Evolutionary conservation across 2,329 filamentous ascomycete species (phyloP), one percentile per base, ranked within the genome.

Genomic region (Didymella glomerata): DNA sequence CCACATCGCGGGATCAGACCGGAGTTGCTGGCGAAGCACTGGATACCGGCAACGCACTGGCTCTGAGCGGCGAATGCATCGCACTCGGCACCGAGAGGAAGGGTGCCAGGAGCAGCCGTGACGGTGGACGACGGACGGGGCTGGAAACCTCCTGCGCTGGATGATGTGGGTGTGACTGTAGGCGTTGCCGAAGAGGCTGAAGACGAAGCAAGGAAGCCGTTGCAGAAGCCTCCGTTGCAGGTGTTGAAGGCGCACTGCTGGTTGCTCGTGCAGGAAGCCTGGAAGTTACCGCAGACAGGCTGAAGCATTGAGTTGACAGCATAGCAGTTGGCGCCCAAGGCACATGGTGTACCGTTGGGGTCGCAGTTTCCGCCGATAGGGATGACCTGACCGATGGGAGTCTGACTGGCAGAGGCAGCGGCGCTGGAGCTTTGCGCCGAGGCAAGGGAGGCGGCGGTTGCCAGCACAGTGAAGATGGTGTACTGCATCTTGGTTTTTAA

Each of bases 221-320:
- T 69, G 55, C 67, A 69, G 32, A 67, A 44, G 11, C 65, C 65
- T 34, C 55, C 14, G 22, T 68, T 64, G 49, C 67, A 68, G 0
- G 51, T 64, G 56, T 69, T 69, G 57, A 61, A 69, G 7, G 65
- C 64, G 48, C 65, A 66, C 46, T 68, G 64, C 38, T 63, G 27
- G 53, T 68, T 50, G 41, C 47, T 64, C 1, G 54, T 65, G 57
- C 67, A 68, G 10, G 54, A 11, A 13, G 67, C 55, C n/a, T 69
- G 62, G 51, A 67, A 68, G 30, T 68, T 68, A 24, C 64, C 65
- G 57, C 65, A 69, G 4, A 54, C 24, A 10, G 62, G 22, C 20
- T 58, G 52, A 11, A 58, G 57, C 42, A 46, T 53, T 1, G 55
- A 68, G 57, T 68, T 68, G 5, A 32, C 45, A 7, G 67, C 62